A percentile compares a stretch with the other conserved stretches of the same genome.
phyloP scores from a whole-genome alignment of 108 stramenopile species.

The Craspedostauros australis region DNA sequence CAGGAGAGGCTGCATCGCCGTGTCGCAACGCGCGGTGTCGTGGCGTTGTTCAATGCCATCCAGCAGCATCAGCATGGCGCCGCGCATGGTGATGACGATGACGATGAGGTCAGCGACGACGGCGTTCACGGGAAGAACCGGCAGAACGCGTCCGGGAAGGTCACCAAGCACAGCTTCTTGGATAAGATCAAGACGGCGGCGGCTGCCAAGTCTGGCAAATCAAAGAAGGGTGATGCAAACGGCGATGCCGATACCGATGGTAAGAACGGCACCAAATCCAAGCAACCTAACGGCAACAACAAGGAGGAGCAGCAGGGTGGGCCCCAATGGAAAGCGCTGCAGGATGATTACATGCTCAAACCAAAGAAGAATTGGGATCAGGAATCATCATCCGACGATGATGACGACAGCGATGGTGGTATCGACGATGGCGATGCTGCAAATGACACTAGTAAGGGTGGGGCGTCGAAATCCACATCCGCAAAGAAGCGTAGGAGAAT shows the following conservation, averaged over 20 bases:
- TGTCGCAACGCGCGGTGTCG: constrained; percentile 85
- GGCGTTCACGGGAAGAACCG: constrained; percentile 6
- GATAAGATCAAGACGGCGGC: constrained; percentile 73
- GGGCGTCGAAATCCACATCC: too few species aligned
- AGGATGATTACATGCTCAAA: constrained; percentile 78
- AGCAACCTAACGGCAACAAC: not conserved
- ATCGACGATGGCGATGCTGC: too few species aligned
- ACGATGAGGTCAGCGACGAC: not conserved
- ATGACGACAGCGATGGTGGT: constrained; percentile 39
- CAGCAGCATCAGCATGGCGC: constrained; percentile 59
- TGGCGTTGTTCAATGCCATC: constrained; percentile 87
- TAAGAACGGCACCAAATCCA: not conserved
- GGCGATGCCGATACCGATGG: not conserved
- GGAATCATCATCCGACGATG: constrained; percentile 62
- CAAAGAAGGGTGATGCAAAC: constrained; percentile 2
- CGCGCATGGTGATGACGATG: constrained; percentile 15
- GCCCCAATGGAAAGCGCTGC: constrained; percentile 68
- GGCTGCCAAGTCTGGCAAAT: constrained; percentile 3
- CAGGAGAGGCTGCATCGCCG: constrained; percentile 75
- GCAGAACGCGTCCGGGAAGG: constrained; percentile 9
- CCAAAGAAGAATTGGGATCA: constrained; percentile 77
- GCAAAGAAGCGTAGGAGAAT: too few species aligned
- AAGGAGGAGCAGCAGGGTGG: constrained; percentile 11
- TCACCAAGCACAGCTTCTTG: constrained; percentile 76
- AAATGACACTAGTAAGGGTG: too few species aligned